Percentiles rank a stretch among this genome's conserved stretches.
These are phyloP conservation scores for Colletotrichum musae DNA, from an alignment of 2,329 filamentous ascomycete genomes.

Conservation along the genomic window DNA sequence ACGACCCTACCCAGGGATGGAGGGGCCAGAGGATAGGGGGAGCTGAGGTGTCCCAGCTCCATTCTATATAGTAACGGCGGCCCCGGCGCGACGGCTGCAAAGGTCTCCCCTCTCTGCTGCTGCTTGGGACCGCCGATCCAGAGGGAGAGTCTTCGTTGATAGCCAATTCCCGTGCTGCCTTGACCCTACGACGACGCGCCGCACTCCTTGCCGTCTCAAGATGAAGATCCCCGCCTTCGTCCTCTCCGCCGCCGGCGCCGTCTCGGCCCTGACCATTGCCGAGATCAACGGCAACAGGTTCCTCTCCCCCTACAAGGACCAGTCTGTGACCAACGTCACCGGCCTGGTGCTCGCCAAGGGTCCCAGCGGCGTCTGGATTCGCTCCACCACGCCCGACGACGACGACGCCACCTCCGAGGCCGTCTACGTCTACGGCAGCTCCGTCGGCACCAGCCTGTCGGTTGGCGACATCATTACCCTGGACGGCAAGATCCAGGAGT, in stretches of 20 bases:
- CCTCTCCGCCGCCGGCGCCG: conserved; percentile 48
- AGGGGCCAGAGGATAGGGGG: conserved; percentile 1
- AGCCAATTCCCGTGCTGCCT: conserved; percentile 7
- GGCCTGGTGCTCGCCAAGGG: conserved; percentile 77
- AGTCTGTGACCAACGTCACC: conserved; percentile 70
- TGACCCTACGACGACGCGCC: conserved; percentile 5
- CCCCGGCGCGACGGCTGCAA: conserved; percentile 7
- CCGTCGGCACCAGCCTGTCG: conserved; percentile 64
- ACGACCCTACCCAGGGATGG: conserved; percentile 9
- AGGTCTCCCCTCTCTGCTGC: conserved; percentile 20
- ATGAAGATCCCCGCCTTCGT: conserved; percentile 51
- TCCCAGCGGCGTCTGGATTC: conserved; percentile 74
- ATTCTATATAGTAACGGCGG: conserved; percentile 20
- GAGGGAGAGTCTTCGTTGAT: conserved; percentile 25
- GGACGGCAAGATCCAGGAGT: conserved; percentile 72
- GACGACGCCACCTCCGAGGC: conserved; percentile 74
- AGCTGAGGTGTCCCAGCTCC: conserved; percentile 23
- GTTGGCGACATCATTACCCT: conserved; percentile 76
- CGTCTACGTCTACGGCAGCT: conserved; percentile 74
- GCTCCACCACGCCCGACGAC: conserved; percentile 70
- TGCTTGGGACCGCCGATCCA: conserved; percentile 32
- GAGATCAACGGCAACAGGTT: conserved; percentile 78
- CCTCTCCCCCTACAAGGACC: conserved; percentile 71
- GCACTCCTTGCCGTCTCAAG: conserved; percentile 28
- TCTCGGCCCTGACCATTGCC: conserved; percentile 64